Percentiles rank a stretch among this genome's conserved stretches.
Evolutionary conservation across 1,284 basidiomycete species (phyloP).

Genomic region (Phylloboletellus chloephorus): DNA sequence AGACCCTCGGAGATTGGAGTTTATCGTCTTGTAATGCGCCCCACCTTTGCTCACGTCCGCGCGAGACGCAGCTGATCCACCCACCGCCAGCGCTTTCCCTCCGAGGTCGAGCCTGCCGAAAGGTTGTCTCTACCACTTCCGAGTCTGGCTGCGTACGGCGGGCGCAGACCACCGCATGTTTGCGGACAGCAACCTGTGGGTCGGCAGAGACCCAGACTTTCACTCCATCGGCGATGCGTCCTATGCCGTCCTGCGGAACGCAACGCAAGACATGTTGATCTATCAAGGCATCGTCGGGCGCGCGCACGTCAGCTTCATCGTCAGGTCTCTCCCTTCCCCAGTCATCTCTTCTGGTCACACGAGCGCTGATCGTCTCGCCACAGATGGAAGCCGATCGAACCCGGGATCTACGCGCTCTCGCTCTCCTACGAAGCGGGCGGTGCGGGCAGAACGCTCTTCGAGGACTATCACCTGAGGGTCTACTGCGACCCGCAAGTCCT

Average conservation of each 20-base stretch:
- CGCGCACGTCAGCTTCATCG: conserved; percentile 46
- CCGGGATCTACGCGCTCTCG: conserved; percentile 43
- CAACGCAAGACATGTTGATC: conserved; percentile 39
- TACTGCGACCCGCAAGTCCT: conserved; percentile 44
- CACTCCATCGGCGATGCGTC: conserved; percentile 47
- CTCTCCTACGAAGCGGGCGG: conserved; percentile 58
- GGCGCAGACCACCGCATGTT: conserved; percentile 55
- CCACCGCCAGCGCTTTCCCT: conserved; percentile 46
- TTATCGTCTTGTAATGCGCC: conserved; percentile 49
- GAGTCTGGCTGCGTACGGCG: conserved; percentile 53
- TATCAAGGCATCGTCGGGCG: conserved; percentile 50
- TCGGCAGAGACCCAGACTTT: conserved; percentile 58
- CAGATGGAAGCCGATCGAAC: conserved; percentile 40
- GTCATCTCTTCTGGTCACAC: no score
- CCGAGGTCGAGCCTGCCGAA: conserved; percentile 47
- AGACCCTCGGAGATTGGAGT: conserved; percentile 48
- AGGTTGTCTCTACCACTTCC: conserved; percentile 46
- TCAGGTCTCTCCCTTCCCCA: conserved; percentile 35
- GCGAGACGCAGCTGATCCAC: background rate
- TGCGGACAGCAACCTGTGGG: conserved; percentile 53
- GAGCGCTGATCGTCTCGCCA: background rate
- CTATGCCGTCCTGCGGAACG: conserved; percentile 42
- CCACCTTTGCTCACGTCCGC: background rate
- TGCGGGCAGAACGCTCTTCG: conserved; percentile 46
- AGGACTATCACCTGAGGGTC: conserved; percentile 40